These are phyloP conservation scores for Sanghuangporus sanghuang DNA, from an alignment of 1,284 basidiomycete species.

Conservation along the genomic window DNA sequence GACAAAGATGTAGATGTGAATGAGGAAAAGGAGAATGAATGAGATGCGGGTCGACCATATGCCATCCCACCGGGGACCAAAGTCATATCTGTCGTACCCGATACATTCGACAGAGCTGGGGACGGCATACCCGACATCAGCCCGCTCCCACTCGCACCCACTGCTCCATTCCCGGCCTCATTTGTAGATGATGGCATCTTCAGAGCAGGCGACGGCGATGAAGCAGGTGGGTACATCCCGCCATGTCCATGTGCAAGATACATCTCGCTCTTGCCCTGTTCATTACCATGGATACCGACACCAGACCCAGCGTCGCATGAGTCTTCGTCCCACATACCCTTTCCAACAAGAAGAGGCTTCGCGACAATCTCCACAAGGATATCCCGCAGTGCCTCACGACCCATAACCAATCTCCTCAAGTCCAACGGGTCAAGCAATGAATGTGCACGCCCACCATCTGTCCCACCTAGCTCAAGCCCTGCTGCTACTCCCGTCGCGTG, in stretches of 20 bases:
- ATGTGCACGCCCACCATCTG: slow-evolving; percentile 30
- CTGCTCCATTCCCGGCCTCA: background rate
- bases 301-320: background rate
- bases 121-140: background rate
- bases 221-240: slow-evolving; percentile 12
- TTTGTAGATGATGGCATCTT: background rate
- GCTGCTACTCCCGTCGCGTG: background rate
- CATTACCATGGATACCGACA: background rate
- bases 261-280: background rate
- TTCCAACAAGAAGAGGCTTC: slow-evolving; percentile 19
- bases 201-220: slow-evolving; percentile 12
- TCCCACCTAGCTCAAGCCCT: background rate
- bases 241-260: background rate
- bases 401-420: slow-evolving; percentile 28
- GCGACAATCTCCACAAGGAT: slow-evolving; percentile 22
- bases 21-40: background rate
- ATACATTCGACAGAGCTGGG: background rate
- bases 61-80: background rate
- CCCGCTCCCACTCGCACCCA: too few relatives aligned
- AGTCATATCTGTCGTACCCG: background rate
- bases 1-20: background rate
- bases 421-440: slow-evolving; percentile 27
- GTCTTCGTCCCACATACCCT: slow-evolving; percentile 1
- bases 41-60: background rate
- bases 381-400: slow-evolving; percentile 29